Percentiles rank a stretch among this genome's conserved stretches.
These are phyloP conservation scores for Huntiella savannae DNA, from an alignment of 2,329 filamentous ascomycete species.

Conservation along the genomic window DNA sequence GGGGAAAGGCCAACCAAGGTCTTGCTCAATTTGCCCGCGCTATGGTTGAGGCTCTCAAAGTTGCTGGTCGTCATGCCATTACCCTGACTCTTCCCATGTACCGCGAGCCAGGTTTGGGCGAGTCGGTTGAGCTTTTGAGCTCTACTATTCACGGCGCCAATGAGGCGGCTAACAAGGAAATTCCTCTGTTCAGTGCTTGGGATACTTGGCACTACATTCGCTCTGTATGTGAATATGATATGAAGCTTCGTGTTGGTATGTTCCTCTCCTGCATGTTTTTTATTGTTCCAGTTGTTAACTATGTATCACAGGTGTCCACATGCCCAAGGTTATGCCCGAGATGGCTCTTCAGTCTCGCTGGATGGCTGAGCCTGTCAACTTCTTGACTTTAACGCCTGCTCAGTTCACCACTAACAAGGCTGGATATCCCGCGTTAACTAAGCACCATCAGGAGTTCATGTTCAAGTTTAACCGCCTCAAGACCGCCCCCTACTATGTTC, in stretches of 20 bases:
- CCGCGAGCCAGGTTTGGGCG: constrained; percentile 43
- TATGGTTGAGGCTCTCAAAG: constrained; percentile 57
- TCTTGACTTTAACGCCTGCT: constrained; percentile 33
- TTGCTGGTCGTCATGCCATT: constrained; percentile 60
- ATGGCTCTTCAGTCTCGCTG: constrained; percentile 43
- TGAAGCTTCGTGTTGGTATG: constrained; percentile 70
- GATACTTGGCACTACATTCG: constrained; percentile 85
- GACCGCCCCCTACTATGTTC: constrained; percentile 39
- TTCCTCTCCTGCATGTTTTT: constrained; percentile 2
- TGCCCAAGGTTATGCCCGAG: constrained; percentile 40
- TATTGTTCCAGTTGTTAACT: background rate
- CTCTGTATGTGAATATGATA: constrained; percentile 67
- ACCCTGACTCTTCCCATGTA: constrained; percentile 73
- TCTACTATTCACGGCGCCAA: constrained; percentile 16
- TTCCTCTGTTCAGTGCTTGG: constrained; percentile 67
- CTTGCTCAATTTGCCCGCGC: constrained; percentile 64
- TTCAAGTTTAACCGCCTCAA: constrained; percentile 46
- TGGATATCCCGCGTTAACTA: constrained; percentile 42
- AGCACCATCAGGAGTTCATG: constrained; percentile 41
- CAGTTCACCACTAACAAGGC: constrained; percentile 41
- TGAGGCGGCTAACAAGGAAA: constrained; percentile 26
- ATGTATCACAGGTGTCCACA: constrained; percentile 14
- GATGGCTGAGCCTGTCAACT: constrained; percentile 50
- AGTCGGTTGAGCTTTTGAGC: constrained; percentile 33
- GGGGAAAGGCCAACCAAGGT: constrained; percentile 29